Evolutionary conservation across 148 eudicot genomes (phyloP).

Genomic region (Rhododendron ferrugineum): DNA sequence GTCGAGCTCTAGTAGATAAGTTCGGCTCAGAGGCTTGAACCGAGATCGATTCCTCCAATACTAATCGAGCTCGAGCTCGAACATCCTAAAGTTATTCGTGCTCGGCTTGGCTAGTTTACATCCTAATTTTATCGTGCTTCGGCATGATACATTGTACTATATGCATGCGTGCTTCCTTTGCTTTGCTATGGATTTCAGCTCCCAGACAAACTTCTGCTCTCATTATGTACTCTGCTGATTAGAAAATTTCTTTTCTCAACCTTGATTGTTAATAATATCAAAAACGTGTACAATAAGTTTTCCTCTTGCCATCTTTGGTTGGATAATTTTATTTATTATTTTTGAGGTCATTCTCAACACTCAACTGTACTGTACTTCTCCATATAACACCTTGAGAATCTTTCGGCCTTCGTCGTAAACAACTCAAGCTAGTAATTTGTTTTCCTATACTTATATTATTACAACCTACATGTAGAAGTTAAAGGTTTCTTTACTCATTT

Average conservation of each 20-base stretch:
- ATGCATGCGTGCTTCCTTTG: neutral
- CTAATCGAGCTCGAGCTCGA: neutral
- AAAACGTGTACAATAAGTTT: neutral
- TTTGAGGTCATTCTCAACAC: neutral
- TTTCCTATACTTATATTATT: neutral
- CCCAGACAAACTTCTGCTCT: neutral
- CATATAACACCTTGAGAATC: neutral
- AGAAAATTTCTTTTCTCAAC: too few relatives aligned
- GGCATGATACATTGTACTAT: too few relatives aligned
- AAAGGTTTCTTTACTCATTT: neutral
- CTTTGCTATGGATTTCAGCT: neutral
- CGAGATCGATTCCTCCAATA: neutral
- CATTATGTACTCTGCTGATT: neutral
- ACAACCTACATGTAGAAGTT: neutral
- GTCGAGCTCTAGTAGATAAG: neutral
- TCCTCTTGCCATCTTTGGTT: neutral
- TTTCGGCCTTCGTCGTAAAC: neutral
- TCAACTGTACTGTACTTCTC: neutral
- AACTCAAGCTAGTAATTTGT: neutral
- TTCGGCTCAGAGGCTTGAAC: neutral
- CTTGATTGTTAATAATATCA: neutral
- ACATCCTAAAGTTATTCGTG: neutral
- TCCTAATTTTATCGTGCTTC: too few relatives aligned
- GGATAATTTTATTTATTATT: too few relatives aligned
- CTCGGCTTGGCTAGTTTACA: too few relatives aligned